Evolutionary conservation across 345 rosid genomes (phyloP).

Genomic region (Arabidopsis arenosa): DNA sequence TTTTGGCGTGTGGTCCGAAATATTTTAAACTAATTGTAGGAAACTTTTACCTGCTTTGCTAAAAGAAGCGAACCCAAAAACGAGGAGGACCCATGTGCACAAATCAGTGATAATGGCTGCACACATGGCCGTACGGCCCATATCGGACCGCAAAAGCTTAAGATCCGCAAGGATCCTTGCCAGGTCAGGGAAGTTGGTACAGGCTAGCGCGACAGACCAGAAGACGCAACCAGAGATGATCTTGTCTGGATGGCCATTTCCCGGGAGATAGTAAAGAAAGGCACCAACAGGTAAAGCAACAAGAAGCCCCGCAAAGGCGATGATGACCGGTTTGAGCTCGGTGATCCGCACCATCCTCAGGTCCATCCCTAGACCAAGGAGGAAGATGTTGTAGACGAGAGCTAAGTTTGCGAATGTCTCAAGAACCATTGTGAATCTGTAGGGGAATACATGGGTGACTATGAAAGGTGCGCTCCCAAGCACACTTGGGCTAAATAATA

Average conservation of each 20-base stretch:
- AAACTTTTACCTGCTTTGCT: constrained; percentile 27
- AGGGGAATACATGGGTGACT: constrained; percentile 43
- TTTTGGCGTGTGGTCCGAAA: not conserved
- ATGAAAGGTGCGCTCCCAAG: constrained; percentile 15
- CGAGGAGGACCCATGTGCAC: constrained; percentile 60
- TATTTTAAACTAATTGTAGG: not conserved
- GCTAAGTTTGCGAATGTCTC: constrained; percentile 65
- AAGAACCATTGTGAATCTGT: constrained; percentile 44
- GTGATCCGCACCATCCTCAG: constrained; percentile 48
- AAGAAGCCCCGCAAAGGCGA: constrained; percentile 51
- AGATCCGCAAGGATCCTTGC: constrained; percentile 63
- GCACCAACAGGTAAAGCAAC: constrained; percentile 56
- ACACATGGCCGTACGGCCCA: constrained; percentile 62
- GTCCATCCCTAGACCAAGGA: constrained; percentile 75
- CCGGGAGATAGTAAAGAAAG: constrained; percentile 40
- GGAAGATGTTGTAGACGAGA: constrained; percentile 60
- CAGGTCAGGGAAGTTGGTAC: constrained; percentile 72
- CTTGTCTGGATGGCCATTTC: constrained; percentile 42
- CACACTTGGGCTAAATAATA: constrained; percentile 57
- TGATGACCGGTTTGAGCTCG: constrained; percentile 42
- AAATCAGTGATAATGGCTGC: constrained; percentile 62
- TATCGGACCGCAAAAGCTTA: constrained; percentile 68
- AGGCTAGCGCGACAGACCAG: constrained; percentile 61
- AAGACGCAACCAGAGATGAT: constrained; percentile 48
- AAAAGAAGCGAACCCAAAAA: constrained; percentile 47